Evolutionary conservation across 345 rosid species (phyloP), one percentile per base, ranked within the genome.

Genomic region (Salix koriyanagi): DNA sequence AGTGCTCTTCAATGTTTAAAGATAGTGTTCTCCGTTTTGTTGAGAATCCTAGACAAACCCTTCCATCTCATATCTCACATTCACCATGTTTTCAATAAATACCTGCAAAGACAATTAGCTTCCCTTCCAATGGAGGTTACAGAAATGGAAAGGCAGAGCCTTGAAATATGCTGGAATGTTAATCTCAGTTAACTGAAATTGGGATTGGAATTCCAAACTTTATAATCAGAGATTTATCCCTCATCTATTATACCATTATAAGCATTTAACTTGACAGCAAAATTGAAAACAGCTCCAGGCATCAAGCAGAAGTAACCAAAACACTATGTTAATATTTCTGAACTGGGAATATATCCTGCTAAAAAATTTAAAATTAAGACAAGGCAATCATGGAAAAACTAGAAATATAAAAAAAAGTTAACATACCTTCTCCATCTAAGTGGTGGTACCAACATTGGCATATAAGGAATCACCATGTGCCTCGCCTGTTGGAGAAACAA

Each of bases 381-480:
- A n/a, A 58, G 62, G n/a, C 15, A 79, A 76, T 77, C 72, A 65
- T 42, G 64, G 34, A 28, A 34, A 66, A 19, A 68, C 34, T 13
- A 15, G 6, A 21, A 52, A 79, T 66, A 80, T 52, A 70, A 74
- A 79, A 71, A 60, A 64, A 77, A 77, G 69, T 73, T 70, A 44
- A 48, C 81, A 76, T 93, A 96, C 99, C 97, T 88, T 44, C 91
- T 88, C 99, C 99, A 96, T 76, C 88, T 89, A 83, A 91, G 88
- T 32, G 98, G 98, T 41, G 97, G 99, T 73, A 96, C 90, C 92
- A 96, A 80, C 99, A 96, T 96, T 84, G 98, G 99, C 97, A 94
- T 94, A 82, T 92, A 94, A 79, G 98, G 97, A 76, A 96, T 89
- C 83, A 96, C 97, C 90, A 93, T 88, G 88, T 94, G 95, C 84